Percentiles rank a stretch among this genome's conserved stretches.
Conservation (phyloP, 2,329 filamentous ascomycete species). For the Sclerotinia minor region DNA sequence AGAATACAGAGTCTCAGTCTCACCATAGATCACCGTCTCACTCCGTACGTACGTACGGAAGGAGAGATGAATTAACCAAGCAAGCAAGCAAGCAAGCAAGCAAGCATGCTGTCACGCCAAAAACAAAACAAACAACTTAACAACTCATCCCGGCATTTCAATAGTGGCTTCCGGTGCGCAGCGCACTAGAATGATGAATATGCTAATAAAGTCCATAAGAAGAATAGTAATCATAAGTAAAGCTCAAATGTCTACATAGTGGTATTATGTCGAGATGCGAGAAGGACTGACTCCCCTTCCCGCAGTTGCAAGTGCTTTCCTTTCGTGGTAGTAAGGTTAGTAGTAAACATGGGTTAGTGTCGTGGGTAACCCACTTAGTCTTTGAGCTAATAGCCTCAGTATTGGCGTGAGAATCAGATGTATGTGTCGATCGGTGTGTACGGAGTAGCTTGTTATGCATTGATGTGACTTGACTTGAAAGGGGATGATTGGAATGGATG, state of each 20-base stretch:
- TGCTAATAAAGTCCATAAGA: not conserved
- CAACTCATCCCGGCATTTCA: constrained; percentile 18
- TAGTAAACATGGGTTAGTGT: not conserved
- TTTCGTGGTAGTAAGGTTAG: not conserved
- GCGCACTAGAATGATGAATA: not conserved
- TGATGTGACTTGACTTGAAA: not conserved
- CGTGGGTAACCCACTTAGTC: constrained; percentile 11
- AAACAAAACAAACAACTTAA: not conserved
- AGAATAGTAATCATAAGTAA: not conserved
- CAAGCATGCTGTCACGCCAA: not conserved
- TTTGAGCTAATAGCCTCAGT: constrained; percentile 15
- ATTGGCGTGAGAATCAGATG: not conserved
- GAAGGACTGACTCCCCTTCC: not conserved
- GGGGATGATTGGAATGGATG: no score
- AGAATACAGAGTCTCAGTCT: not conserved
- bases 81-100: not conserved
- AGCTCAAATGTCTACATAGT: not conserved
- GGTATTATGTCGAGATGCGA: not conserved
- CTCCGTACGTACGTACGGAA: no score
- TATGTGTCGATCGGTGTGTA: constrained; percentile 3
- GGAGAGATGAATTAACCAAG: not conserved
- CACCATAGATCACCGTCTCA: not conserved
- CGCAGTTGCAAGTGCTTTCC: not conserved
- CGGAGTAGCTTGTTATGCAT: not conserved
- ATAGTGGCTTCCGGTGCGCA: constrained; percentile 1